Conservation (phyloP, 2,329 filamentous ascomycete genomes). For the Chaetomiaceae sp. region DNA sequence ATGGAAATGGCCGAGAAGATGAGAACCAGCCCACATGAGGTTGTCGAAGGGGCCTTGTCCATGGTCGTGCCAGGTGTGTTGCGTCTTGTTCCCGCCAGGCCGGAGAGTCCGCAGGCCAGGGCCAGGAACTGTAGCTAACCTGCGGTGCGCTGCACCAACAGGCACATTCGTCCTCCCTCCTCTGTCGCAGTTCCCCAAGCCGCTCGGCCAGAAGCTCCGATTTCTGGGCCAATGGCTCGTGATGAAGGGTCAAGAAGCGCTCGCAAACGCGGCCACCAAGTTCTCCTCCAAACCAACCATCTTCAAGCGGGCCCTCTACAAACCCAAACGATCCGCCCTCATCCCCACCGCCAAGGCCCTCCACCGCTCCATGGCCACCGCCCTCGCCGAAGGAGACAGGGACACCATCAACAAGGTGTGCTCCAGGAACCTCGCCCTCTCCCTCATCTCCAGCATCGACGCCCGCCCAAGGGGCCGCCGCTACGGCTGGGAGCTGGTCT, state of each 20-base stretch:
- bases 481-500: conserved; percentile 52
- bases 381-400: conserved; percentile 56
- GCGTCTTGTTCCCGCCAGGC: background rate
- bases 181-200: conserved; percentile 29
- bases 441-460: conserved; percentile 51
- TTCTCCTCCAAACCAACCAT: conserved; percentile 43
- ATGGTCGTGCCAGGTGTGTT: conserved; percentile 21
- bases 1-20: background rate
- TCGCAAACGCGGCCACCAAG: conserved; percentile 39
- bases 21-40: background rate
- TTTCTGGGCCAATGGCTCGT: conserved; percentile 6
- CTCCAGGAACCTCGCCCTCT: conserved; percentile 45
- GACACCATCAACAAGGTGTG: conserved; percentile 50
- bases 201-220: background rate
- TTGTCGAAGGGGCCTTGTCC: background rate
- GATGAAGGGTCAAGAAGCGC: conserved; percentile 33
- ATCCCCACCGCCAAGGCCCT: conserved; percentile 53
- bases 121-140: background rate
- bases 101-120: no score
- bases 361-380: conserved; percentile 58
- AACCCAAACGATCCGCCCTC: conserved; percentile 39
- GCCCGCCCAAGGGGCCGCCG: conserved; percentile 43
- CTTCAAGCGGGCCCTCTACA: conserved; percentile 40
- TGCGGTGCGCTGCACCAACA: conserved; percentile 22
- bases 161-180: conserved; percentile 47